These are phyloP conservation scores for Aspergillus neotritici DNA, from an alignment of 2,329 filamentous ascomycete genomes.

Conservation along the genomic window DNA sequence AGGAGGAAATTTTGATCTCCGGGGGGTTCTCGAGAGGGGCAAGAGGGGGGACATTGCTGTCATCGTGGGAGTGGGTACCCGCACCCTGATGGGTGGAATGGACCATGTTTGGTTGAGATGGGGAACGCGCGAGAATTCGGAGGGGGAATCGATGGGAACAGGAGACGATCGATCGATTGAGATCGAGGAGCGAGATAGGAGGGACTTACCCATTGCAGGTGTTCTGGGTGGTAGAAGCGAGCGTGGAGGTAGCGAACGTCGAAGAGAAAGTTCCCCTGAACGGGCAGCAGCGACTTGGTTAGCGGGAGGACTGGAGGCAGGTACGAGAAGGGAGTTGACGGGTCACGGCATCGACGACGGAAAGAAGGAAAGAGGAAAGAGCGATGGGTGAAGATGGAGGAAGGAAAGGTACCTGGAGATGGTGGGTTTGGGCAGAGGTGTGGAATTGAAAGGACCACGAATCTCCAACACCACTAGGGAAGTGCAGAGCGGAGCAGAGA, in stretches of 20 bases:
- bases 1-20: constrained; percentile 9
- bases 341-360: no score
- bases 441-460: constrained; percentile 1
- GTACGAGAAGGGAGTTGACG: no score
- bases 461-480: no score
- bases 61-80: constrained; percentile 11
- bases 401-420: constrained; percentile 5
- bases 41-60: constrained; percentile 5
- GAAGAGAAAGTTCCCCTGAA: constrained; percentile 27
- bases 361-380: no score
- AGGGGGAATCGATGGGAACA: not conserved
- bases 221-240: constrained; percentile 20
- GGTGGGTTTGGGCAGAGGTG: not conserved
- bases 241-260: constrained; percentile 19
- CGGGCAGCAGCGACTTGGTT: constrained; percentile 17
- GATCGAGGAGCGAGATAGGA: constrained; percentile 9
- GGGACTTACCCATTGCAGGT: constrained; percentile 38
- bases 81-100: constrained; percentile 13
- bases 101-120: constrained; percentile 10
- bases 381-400: constrained; percentile 4
- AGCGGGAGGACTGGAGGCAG: constrained; percentile 17
- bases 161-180: constrained; percentile 6
- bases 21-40: constrained; percentile 3
- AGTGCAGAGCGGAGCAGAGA: no score
- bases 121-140: constrained; percentile 6